phyloP scores from a whole-genome alignment of 1,284 basidiomycete genomes.

The Boletus mariae region DNA sequence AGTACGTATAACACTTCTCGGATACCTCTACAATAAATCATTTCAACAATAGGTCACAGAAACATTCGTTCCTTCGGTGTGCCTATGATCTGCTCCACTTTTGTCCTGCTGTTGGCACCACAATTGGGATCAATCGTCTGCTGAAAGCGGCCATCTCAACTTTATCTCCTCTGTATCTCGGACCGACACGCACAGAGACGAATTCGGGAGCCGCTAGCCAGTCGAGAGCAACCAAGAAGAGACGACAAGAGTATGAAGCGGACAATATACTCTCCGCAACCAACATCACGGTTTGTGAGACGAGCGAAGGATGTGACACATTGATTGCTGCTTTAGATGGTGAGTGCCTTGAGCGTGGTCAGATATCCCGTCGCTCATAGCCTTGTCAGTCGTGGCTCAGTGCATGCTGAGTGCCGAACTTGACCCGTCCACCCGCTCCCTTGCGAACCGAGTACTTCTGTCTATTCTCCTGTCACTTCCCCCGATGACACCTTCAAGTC shows the following conservation, averaged over 20 bases:
- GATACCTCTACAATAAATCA: slow-evolving; percentile 2
- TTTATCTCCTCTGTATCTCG: slow-evolving; percentile 48
- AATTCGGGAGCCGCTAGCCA: slow-evolving; percentile 25
- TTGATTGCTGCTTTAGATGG: slow-evolving; percentile 62
- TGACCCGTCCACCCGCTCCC: slow-evolving; percentile 50
- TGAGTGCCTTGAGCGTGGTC: slow-evolving; percentile 31
- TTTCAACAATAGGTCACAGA: slow-evolving; percentile 38
- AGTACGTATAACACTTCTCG: slow-evolving; percentile 40
- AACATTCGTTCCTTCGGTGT: slow-evolving; percentile 43
- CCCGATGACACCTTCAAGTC: slow-evolving; percentile 47
- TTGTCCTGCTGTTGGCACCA: slow-evolving; percentile 47
- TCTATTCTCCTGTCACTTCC: slow-evolving; percentile 56
- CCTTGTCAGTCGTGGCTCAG: slow-evolving; percentile 44
- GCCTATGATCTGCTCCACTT: slow-evolving; percentile 42
- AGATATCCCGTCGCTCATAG: slow-evolving; percentile 7
- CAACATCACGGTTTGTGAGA: slow-evolving; percentile 47
- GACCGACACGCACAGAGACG: slow-evolving; percentile 34
- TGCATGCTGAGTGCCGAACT: slow-evolving; percentile 51
- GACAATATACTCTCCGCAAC: slow-evolving; percentile 70
- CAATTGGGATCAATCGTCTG: slow-evolving; percentile 51
- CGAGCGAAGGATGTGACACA: slow-evolving; percentile 48
- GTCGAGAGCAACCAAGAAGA: slow-evolving; percentile 69
- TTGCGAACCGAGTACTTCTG: slow-evolving; percentile 55
- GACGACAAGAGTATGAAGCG: slow-evolving; percentile 70
- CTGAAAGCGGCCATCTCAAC: slow-evolving; percentile 51